Evolutionary conservation across 805 yeast species (phyloP).

Genomic region (Candida argentea): DNA sequence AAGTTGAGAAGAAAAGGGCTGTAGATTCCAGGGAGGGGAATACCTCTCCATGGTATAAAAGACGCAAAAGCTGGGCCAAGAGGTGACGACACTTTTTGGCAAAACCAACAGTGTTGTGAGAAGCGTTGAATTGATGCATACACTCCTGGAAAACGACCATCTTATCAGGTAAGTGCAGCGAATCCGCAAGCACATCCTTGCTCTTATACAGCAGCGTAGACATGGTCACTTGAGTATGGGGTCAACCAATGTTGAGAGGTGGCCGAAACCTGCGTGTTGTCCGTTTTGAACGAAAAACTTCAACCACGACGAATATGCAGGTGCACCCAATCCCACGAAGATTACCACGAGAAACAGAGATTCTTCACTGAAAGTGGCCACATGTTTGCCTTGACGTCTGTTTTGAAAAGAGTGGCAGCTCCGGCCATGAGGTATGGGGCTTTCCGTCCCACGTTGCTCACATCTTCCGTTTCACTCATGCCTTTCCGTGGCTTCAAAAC

Average conservation of each 20-base stretch:
- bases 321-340: no score
- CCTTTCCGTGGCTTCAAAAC: conserved; percentile 53
- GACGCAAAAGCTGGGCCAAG: conserved; percentile 72
- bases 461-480: conserved; percentile 4
- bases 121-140: conserved; percentile 81
- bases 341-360: no score
- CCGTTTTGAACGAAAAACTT: no score
- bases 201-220: conserved; percentile 78
- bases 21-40: conserved; percentile 90
- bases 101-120: conserved; percentile 51
- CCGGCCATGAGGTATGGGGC: no score
- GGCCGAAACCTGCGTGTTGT: no score
- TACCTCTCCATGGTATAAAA: conserved; percentile 76
- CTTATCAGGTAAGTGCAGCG: conserved; percentile 72
- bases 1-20: conserved; percentile 82
- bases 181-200: conserved; percentile 51
- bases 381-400: conserved; percentile 12
- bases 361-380: no score
- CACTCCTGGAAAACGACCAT: conserved; percentile 98
- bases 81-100: conserved; percentile 79
- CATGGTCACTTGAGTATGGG: conserved; percentile 37
- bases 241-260: no score
- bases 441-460: no score
- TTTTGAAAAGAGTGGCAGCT: conserved; percentile 11
- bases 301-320: no score